These are phyloP conservation scores for Cercospora nicotianae DNA, from an alignment of 2,329 filamentous ascomycete genomes.

Conservation along the genomic window DNA sequence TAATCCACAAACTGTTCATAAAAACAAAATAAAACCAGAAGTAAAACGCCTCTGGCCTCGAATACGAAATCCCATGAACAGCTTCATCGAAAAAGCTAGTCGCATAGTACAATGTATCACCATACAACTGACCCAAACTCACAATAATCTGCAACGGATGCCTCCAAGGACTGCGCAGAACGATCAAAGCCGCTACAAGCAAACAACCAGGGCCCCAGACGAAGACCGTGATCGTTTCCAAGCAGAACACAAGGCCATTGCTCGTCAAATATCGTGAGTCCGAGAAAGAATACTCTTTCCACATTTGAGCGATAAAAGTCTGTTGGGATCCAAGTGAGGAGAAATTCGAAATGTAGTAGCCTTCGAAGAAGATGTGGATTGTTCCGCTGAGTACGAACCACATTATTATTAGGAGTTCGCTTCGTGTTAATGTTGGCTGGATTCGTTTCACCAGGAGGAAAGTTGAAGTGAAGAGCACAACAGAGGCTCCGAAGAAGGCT, in stretches of 20 bases:
- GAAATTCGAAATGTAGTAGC: conserved; percentile 76
- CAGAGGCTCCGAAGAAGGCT: conserved; percentile 59
- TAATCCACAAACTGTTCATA: conserved; percentile 68
- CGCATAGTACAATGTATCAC: conserved; percentile 64
- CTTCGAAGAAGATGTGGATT: conserved; percentile 81
- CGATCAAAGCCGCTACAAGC: conserved; percentile 56
- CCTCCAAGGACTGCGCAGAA: conserved; percentile 56
- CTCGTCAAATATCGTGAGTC: conserved; percentile 84
- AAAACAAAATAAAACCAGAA: conserved; percentile 65
- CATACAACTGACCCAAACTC: conserved; percentile 64
- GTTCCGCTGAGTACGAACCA: conserved; percentile 75
- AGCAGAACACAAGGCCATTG: conserved; percentile 81
- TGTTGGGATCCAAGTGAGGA: conserved; percentile 64
- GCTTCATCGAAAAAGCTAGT: conserved; percentile 63
- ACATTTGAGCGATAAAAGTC: conserved; percentile 77
- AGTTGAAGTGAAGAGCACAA: conserved; percentile 58
- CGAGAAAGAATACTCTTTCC: conserved; percentile 88
- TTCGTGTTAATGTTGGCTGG: conserved; percentile 53
- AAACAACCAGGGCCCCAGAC: conserved; percentile 64
- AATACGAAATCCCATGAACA: conserved; percentile 55
- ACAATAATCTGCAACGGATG: conserved; percentile 62
- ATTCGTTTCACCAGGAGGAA: conserved; percentile 54
- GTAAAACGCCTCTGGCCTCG: conserved; percentile 62
- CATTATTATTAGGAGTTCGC: conserved; percentile 62
- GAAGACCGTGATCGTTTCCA: conserved; percentile 80